Evolutionary conservation across 192 early-diverging fungal genomes (phyloP), one percentile per base, ranked within the genome.

Genomic region (Coemansia sp.): DNA sequence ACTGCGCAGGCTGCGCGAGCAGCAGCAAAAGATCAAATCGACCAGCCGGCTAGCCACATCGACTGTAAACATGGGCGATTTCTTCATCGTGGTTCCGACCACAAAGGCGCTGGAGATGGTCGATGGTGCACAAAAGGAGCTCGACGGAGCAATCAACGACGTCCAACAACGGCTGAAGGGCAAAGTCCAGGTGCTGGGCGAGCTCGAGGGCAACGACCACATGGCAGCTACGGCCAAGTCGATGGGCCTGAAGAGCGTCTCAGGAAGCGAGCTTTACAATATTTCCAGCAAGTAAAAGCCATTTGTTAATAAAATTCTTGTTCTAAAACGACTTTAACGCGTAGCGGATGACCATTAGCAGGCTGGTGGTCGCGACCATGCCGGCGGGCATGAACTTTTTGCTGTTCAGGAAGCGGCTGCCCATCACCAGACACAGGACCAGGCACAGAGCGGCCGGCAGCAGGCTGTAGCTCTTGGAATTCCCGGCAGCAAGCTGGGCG

Each of bases 1-100:
- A 3, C 54, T 73, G 42, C 52, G 54, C 48, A 38, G 50, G 40
- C 60, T 79, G 14, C 58, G 51, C 14, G 35, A 67, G 51, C 59
- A 70, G 40, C 40, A 62, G 31, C 35, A 56, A 10, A 56, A 45
- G 12, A 52, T 33, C 16, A 61, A 59, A 25, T 64, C 74, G 2
- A 24, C 18, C 25, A 70, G 74, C 60, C 23, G 38, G 9, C 53
- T 54, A 22, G 59, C 64, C 5, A 67, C 67, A 2, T 60, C 68
- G 2, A 49, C 76, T 0, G 60, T 79, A 27, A 79, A 72, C 76
- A 79, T 73, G 76, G 76, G 76, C 24, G 76, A 79, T 40, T 78
- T 79, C 33, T 79, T 79, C 49, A 67, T 79, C 6, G 62, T 72
- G 10, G 46, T 79, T 3, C 76, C 76, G 6, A 56, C 50, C 12